Percentiles rank a stretch among this genome's conserved stretches.
Conservation (phyloP, 1,284 basidiomycete species). For the Ceratobasidium sp. region DNA sequence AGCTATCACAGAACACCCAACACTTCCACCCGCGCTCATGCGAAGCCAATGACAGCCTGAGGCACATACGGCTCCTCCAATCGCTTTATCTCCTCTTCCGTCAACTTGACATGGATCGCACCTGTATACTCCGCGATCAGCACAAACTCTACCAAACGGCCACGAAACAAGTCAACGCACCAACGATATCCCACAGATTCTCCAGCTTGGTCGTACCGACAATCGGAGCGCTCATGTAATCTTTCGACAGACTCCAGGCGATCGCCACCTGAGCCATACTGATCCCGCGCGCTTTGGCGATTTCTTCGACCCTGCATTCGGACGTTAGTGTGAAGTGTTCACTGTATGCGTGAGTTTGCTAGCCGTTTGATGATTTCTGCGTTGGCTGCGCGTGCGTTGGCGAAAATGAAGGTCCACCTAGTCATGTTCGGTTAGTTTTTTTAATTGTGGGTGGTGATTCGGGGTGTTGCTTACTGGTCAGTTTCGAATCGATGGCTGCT, state of each 20-base stretch:
- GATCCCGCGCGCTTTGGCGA: conserved; percentile 53
- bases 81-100: conserved; percentile 38
- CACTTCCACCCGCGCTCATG: not conserved
- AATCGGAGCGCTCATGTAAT: not conserved
- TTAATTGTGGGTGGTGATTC: not conserved
- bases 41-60: conserved; percentile 50
- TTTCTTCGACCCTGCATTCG: conserved; percentile 50
- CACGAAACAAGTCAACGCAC: not conserved
- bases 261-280: conserved; percentile 56
- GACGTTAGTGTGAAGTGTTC: not conserved
- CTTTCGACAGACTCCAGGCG: conserved; percentile 53
- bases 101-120: conserved; percentile 31
- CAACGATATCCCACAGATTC: not conserved
- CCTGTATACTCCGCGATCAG: not conserved
- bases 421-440: not conserved
- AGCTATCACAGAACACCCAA: not conserved
- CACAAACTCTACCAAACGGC: not conserved
- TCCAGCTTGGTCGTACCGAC: not conserved
- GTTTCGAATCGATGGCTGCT: not conserved
- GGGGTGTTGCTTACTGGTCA: not conserved
- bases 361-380: conserved; percentile 17
- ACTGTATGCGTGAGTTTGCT: not conserved
- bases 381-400: conserved; percentile 18
- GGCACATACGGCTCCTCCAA: conserved; percentile 38
- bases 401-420: conserved; percentile 13